phyloP scores from a whole-genome alignment of 2,329 filamentous ascomycete species.

The Aspergillus alliaceus region DNA sequence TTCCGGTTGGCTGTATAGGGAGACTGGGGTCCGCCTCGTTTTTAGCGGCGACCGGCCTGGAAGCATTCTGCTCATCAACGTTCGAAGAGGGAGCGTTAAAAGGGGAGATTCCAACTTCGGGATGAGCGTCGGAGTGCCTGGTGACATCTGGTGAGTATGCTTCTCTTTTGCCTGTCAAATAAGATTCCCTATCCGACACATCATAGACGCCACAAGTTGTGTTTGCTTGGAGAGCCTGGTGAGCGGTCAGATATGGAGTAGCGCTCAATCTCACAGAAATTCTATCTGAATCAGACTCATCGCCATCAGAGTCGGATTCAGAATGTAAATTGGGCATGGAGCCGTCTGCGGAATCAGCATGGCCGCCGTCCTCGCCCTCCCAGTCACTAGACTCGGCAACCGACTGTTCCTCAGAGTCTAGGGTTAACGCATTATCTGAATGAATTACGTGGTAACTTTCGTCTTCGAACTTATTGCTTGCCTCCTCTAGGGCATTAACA shows the following conservation, averaged over 20 bases:
- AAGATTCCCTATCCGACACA: not conserved
- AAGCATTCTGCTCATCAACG: not conserved
- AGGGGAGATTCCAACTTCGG: not conserved
- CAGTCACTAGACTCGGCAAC: not conserved
- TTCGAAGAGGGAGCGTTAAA: not conserved
- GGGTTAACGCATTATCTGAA: constrained; percentile 3
- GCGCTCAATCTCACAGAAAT: constrained; percentile 1
- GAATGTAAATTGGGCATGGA: constrained; percentile 3
- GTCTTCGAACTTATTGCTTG: constrained; percentile 1
- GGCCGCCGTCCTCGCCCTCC: constrained; percentile 7
- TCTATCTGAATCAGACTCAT: constrained; percentile 7
- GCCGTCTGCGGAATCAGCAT: constrained; percentile 10
- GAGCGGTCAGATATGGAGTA: not conserved
- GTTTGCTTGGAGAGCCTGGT: not conserved
- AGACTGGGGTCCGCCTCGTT: not conserved
- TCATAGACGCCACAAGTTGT: not conserved
- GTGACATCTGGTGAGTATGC: not conserved
- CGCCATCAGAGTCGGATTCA: constrained; percentile 2
- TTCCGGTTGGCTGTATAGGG: constrained; percentile 2
- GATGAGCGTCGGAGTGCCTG: not conserved
- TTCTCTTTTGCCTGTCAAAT: not conserved
- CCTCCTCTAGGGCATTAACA: not conserved
- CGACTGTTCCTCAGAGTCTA: constrained; percentile 5
- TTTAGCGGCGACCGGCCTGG: not conserved
- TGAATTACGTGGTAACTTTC: constrained; percentile 2